phyloP scores from a whole-genome alignment of 257 asterid genomes.

The Avicennia marina region DNA sequence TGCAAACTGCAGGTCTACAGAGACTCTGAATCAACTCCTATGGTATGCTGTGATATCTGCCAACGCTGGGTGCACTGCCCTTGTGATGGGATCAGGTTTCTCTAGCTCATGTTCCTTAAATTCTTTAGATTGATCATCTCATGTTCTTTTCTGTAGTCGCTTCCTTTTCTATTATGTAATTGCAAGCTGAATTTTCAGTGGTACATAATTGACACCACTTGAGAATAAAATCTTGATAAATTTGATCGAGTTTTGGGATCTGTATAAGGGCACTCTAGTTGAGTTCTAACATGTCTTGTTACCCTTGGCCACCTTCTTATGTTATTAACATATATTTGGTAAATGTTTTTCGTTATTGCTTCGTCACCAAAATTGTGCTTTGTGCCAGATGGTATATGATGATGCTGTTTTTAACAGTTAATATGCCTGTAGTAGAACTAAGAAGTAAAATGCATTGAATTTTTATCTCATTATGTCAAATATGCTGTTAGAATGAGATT shows the following conservation, averaged over 20 bases:
- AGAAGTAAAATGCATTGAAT: no score
- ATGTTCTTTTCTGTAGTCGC: not conserved
- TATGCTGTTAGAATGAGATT: not conserved
- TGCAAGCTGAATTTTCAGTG: constrained; percentile 5
- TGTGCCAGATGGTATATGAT: no score
- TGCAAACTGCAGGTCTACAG: constrained; percentile 69
- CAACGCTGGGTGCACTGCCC: constrained; percentile 98
- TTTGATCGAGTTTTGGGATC: no score
- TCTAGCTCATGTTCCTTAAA: constrained; percentile 11
- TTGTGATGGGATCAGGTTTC: constrained; percentile 93
- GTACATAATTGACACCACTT: not conserved
- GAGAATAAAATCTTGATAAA: not conserved
- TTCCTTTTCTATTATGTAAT: not conserved
- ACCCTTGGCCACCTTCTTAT: no score
- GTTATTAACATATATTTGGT: no score
- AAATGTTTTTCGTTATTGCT: no score
- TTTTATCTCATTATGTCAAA: not conserved
- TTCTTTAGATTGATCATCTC: not conserved
- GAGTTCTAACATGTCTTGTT: no score
- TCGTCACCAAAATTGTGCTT: no score
- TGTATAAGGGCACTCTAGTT: no score
- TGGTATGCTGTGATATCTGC: constrained; percentile 98
- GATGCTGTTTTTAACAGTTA: no score
- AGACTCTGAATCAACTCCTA: constrained; percentile 98
- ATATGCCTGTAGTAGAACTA: no score